A percentile compares a stretch with the other conserved stretches of the same genome.
Evolutionary conservation across 148 eudicot genomes (phyloP).

Genomic region (Vaccinium macrocarpon): DNA sequence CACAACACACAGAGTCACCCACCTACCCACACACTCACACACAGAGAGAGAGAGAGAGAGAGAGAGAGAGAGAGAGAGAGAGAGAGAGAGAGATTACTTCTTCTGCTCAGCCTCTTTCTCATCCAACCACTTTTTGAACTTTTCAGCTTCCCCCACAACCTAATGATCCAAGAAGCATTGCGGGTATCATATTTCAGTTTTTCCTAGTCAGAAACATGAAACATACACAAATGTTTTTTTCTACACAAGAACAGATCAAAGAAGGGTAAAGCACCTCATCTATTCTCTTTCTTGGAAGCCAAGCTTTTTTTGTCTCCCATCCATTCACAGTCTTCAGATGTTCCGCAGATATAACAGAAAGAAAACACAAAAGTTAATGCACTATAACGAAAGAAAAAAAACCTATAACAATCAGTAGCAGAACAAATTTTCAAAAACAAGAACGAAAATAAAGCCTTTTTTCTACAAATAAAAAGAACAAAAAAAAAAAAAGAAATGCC

Average conservation of each 20-base stretch:
- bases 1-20: background rate
- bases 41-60: background rate
- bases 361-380: background rate
- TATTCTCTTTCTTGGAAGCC: constrained; percentile 81
- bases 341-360: background rate
- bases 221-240: background rate
- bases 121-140: constrained; percentile 71
- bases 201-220: background rate
- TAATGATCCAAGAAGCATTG: constrained; percentile 23
- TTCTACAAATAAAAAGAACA: background rate
- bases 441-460: background rate
- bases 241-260: background rate
- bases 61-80: background rate
- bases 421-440: background rate
- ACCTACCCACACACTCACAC: background rate
- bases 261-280: constrained; percentile 55
- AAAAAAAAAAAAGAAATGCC: background rate
- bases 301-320: constrained; percentile 80
- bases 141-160: constrained; percentile 67
- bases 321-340: constrained; percentile 57
- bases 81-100: constrained; percentile 42
- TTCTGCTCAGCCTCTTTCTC: constrained; percentile 81
- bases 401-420: background rate
- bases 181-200: background rate
- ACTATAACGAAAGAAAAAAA: background rate